phyloP scores from a whole-genome alignment of 176 grass and related monocot genomes.

The Alopecurus myosuroides region DNA sequence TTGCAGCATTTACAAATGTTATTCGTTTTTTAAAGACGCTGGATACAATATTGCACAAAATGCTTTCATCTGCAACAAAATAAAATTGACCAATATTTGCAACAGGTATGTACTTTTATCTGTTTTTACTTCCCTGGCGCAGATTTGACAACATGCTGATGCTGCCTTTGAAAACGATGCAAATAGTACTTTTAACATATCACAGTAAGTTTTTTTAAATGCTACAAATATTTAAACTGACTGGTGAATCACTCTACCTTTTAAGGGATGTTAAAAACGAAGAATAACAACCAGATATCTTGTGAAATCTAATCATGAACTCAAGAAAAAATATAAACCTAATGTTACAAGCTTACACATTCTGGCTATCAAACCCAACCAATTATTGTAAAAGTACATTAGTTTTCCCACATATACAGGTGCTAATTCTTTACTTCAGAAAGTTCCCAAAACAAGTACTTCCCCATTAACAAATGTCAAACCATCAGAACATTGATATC shows the following conservation, averaged over 20 bases:
- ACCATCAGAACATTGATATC: neutral
- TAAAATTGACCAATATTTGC: neutral
- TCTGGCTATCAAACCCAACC: neutral
- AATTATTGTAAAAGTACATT: neutral
- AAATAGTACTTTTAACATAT: neutral
- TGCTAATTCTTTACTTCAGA: neutral
- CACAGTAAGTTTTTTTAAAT: neutral
- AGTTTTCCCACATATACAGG: neutral
- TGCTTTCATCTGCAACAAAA: neutral
- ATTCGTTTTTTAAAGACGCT: neutral
- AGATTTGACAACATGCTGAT: conserved; percentile 2
- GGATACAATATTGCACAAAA: neutral
- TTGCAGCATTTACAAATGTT: conserved; percentile 6
- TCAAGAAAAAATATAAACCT: neutral
- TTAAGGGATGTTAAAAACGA: neutral
- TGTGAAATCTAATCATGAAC: neutral
- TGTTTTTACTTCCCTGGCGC: neutral
- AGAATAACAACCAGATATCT: neutral
- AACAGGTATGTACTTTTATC: neutral
- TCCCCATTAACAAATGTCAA: neutral
- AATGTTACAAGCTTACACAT: conserved; percentile 4
- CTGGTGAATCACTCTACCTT: neutral
- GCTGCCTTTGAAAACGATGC: neutral
- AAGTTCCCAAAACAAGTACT: neutral
- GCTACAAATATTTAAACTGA: neutral